Percentiles rank a stretch among this genome's conserved stretches.
phyloP scores from a whole-genome alignment of 2,329 filamentous ascomycete genomes.

The Exophiala dermatitidis region DNA sequence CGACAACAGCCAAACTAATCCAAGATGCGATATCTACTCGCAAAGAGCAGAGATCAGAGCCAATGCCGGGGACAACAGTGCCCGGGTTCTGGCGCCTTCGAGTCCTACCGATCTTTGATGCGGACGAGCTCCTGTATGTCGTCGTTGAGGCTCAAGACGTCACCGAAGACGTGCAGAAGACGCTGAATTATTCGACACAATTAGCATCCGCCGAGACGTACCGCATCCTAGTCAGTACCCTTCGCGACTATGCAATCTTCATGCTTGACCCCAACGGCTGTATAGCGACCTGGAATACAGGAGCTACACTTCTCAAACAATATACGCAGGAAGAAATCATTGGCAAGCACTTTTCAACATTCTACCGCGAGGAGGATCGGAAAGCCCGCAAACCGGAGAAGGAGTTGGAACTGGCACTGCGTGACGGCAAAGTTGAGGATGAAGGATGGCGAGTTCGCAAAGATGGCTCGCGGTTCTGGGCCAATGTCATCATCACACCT shows the following conservation, averaged over 20 bases:
- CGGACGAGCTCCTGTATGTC: conserved; percentile 36
- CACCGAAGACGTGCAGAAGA: conserved; percentile 29
- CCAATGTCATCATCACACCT: conserved; percentile 54
- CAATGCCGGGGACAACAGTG: conserved; percentile 25
- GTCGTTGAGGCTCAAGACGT: conserved; percentile 39
- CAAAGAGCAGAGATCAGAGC: conserved; percentile 32
- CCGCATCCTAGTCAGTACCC: conserved; percentile 54
- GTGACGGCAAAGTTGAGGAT: conserved; percentile 51
- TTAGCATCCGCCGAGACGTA: conserved; percentile 49
- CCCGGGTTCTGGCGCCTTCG: conserved; percentile 33
- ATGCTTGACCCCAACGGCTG: conserved; percentile 51
- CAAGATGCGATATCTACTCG: conserved; percentile 34
- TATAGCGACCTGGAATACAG: conserved; percentile 53
- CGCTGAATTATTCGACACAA: conserved; percentile 35
- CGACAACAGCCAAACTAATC: conserved; percentile 34
- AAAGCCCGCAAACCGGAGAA: conserved; percentile 44
- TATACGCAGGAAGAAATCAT: conserved; percentile 50
- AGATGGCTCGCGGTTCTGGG: conserved; percentile 54
- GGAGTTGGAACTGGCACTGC: conserved; percentile 48
- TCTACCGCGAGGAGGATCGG: conserved; percentile 49
- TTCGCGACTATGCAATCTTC: conserved; percentile 59
- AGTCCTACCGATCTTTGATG: conserved; percentile 40
- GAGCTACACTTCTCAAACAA: conserved; percentile 50
- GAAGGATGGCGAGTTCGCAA: conserved; percentile 55
- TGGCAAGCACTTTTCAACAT: conserved; percentile 52